phyloP scores from a whole-genome alignment of 768 basidiomycete genomes.

The Lactarius vividus region DNA sequence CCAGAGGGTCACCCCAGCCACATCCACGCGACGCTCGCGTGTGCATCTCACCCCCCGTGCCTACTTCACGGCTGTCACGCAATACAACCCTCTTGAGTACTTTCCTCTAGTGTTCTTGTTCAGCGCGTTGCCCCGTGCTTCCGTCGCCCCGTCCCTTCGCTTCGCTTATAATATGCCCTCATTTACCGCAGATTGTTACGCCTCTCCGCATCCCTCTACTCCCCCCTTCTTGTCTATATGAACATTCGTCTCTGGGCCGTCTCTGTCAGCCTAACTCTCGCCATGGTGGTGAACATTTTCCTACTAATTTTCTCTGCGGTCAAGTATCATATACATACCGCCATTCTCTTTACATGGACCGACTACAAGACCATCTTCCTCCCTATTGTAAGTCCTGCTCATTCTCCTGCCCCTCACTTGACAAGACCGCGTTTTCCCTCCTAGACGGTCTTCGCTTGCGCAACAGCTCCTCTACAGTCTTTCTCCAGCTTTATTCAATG shows the following conservation, averaged over 20 bases:
- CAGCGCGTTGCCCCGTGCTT: conserved; percentile 11
- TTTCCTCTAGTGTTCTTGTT: conserved; percentile 14
- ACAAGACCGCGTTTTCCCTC: not conserved
- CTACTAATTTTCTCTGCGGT: conserved; percentile 12
- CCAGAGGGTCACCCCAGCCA: conserved; percentile 1
- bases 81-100: not conserved
- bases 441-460: conserved; percentile 27
- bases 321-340: conserved; percentile 27
- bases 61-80: conserved; percentile 14
- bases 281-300: conserved; percentile 9
- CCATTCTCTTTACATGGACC: conserved; percentile 33
- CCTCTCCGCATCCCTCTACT: conserved; percentile 11
- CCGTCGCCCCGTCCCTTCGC: not conserved
- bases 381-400: conserved; percentile 30
- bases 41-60: not conserved
- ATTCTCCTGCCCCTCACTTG: not conserved
- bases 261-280: not conserved
- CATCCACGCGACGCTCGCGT: conserved; percentile 13
- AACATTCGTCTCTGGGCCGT: conserved; percentile 1
- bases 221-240: not conserved
- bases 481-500: conserved; percentile 13
- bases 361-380: conserved; percentile 35
- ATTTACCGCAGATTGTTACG: conserved; percentile 6
- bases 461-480: conserved; percentile 22
- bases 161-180: conserved; percentile 11